Evolutionary conservation across 2,329 filamentous ascomycete genomes (phyloP), one percentile per base, ranked within the genome.

Genomic region (Sporothrix brunneoviolacea): DNA sequence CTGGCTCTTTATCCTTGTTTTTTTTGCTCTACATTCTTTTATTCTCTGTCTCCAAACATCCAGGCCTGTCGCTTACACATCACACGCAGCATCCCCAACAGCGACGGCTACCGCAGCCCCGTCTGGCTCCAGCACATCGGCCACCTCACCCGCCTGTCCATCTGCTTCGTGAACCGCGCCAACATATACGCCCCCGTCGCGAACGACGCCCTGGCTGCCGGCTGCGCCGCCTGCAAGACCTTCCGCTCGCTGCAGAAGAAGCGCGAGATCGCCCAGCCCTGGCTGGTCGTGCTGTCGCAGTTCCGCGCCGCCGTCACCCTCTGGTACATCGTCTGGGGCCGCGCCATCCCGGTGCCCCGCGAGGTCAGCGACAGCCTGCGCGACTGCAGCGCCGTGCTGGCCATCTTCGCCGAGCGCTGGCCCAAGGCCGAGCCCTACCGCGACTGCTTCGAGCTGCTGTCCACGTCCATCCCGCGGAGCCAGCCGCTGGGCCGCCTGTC

Each of bases 351-450:
- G 2, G 44, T 52, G 2, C 44, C 43, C 1, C 30, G 50, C 22
- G 38, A 48, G 10, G 50, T 52, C 9, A 48, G 30, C 21, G 64
- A 68, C 38, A 65, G 65, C 1, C 51, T 68, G n/a, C 53, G 65
- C 18, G 64, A 65, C 8, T 68, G 66, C 46, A 63, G 61, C 6
- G 66, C 62, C 33, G 64, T 64, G n/a, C 59, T 68, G 10, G 62
- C 65, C 6, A 63, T 66, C 16, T 62, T 66, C 48, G 64, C 65
- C 0, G 64, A 67, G 48, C 59, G 60, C 1, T 68, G 66, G 65
- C 60, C 65, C 8, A 62, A 64, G 50, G 62, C 64, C 0, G 62
- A 66, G 19, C 64, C 61, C 10, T 40, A 67, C 13, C 48, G 64
- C n/a, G 65, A 68, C 43, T 62, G 63, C 3, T 68, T 68, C 44